Evolutionary conservation across 768 basidiomycete genomes (phyloP), one percentile per base, ranked within the genome.

Genomic region (Lepiota brunneoincarnata): DNA sequence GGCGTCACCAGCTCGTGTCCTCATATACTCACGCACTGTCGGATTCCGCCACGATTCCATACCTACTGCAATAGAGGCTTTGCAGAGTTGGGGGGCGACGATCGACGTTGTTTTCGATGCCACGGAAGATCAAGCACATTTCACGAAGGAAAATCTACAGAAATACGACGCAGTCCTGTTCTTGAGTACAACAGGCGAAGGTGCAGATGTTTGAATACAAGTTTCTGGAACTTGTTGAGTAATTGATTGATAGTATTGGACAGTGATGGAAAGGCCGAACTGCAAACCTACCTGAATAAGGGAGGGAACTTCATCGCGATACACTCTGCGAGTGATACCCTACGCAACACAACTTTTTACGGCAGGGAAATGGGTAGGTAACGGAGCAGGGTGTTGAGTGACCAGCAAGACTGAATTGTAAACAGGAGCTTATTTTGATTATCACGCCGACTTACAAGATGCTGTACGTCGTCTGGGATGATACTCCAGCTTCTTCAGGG

Each of bases 31-130:
- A 18, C 79, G 79, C 2, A 89, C 86, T 0, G 63, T 67, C 5
- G 79, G 76, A 4, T 91, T 78, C 65, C 73, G 87, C 54, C 89
- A 91, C 61, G 88, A 89, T 56, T 86, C 84, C 2, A 91, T 91
- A 52, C 88, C 88, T 0, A 80, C 82, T 1, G 87, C 88, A 3
- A 79, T 87, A 23, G 67, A 78, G 39, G 79, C 78, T 0, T 67
- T 91, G 37, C 75, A 76, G 52, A 64, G 71, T 1, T 73, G 71
- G 20, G 75, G 75, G 2, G 54, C 70, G n/a, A 61, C 67, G 0
- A 78, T 84, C 52, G 71, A 80, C 56, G 72, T 83, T 47, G 47
- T 71, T 20, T 87, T 91, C 55, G 80, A 82, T 45, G 75, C 82
- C 51, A 84, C 87, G 2, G 89, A 91, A 63, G 86, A 89, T 55